A percentile compares a stretch with the other conserved stretches of the same genome.
phyloP scores from a whole-genome alignment of 371 early-diverging fungal genomes.

The Syncephalastrum racemosum region DNA sequence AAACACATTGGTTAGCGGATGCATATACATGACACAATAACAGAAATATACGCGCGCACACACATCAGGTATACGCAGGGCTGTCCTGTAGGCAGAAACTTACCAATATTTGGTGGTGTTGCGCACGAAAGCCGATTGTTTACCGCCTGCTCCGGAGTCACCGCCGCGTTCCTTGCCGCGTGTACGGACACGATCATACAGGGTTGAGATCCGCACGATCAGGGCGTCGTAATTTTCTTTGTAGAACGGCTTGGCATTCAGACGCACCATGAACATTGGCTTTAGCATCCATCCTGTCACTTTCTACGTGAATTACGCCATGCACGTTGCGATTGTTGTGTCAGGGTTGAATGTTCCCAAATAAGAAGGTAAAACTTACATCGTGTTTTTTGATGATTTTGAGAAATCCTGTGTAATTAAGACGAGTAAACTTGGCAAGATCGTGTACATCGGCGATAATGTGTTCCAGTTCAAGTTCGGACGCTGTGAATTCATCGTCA shows the following conservation, averaged over 20 bases:
- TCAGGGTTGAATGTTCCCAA: no score
- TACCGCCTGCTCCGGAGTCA: slow-evolving; percentile 52
- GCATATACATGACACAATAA: background rate
- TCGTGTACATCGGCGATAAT: slow-evolving; percentile 93
- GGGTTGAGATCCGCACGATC: slow-evolving; percentile 84
- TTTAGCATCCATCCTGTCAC: slow-evolving; percentile 85
- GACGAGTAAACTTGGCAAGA: slow-evolving; percentile 90
- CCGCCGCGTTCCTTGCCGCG: slow-evolving; percentile 72
- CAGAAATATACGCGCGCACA: background rate
- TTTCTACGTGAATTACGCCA: slow-evolving; percentile 48
- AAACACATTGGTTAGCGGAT: slow-evolving; percentile 2
- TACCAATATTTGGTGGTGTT: slow-evolving; percentile 96
- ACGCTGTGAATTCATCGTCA: slow-evolving; percentile 62
- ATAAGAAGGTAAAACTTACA: slow-evolving; percentile 46
- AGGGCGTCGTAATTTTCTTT: slow-evolving; percentile 91
- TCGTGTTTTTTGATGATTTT: slow-evolving; percentile 99
- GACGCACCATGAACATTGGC: slow-evolving; percentile 85
- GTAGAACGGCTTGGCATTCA: slow-evolving; percentile 88
- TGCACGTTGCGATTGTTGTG: no score
- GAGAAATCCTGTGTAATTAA: slow-evolving; percentile 97
- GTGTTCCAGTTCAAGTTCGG: slow-evolving; percentile 80
- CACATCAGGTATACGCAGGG: background rate
- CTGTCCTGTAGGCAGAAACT: slow-evolving; percentile 4
- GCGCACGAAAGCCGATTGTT: slow-evolving; percentile 75
- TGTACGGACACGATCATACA: slow-evolving; percentile 90